A percentile compares a stretch with the other conserved stretches of the same genome.
Evolutionary conservation across 2,329 filamentous ascomycete genomes (phyloP).

Genomic region (Ophiostoma australiae): DNA sequence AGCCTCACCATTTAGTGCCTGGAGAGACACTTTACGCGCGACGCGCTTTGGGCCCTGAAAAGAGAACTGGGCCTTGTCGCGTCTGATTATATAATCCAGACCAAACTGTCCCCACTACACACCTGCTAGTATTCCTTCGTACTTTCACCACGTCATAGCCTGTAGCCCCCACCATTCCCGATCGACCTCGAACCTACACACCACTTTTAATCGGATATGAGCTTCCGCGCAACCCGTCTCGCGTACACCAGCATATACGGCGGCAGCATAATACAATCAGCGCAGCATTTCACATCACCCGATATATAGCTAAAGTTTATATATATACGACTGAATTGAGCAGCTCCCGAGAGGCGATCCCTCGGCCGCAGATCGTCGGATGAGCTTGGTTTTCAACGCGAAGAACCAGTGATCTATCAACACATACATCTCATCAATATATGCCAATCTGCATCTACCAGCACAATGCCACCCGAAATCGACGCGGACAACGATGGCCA

Average conservation of each 20-base stretch:
- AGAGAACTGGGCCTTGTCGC: not conserved
- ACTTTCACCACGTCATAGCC: slow-evolving; percentile 2
- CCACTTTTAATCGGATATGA: not conserved
- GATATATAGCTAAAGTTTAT: not conserved
- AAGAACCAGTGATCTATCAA: not conserved
- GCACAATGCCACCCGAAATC: slow-evolving; percentile 16
- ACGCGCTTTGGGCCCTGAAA: slow-evolving; percentile 8
- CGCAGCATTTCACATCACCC: not conserved
- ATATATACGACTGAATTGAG: not conserved
- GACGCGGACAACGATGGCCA: slow-evolving; percentile 35
- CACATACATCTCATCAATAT: not conserved
- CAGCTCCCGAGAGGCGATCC: not conserved
- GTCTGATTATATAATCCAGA: not conserved
- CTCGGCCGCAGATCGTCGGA: not conserved
- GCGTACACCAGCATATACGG: not conserved
- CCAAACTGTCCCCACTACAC: not conserved
- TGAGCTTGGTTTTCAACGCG: not conserved
- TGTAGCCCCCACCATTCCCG: slow-evolving; percentile 6
- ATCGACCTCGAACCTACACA: slow-evolving; percentile 13
- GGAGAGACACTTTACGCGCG: slow-evolving; percentile 11
- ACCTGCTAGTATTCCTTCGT: not conserved
- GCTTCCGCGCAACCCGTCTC: slow-evolving; percentile 1
- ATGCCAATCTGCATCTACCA: not conserved
- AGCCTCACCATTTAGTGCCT: slow-evolving; percentile 5
- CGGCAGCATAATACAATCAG: not conserved